phyloP scores from a whole-genome alignment of 2,329 filamentous ascomycete genomes.

The Monosporascus sp. region DNA sequence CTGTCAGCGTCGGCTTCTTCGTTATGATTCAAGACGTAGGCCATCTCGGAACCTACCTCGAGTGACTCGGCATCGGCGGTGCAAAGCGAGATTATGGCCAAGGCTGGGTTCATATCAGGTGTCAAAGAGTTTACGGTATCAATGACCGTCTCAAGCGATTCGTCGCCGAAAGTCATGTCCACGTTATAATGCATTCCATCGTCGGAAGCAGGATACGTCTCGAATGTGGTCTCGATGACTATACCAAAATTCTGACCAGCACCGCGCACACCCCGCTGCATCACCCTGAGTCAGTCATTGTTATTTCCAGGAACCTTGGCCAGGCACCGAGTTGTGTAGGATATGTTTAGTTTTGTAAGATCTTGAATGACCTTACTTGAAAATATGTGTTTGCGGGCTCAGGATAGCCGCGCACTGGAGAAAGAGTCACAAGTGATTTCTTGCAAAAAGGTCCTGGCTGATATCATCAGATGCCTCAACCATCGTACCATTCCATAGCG shows the following conservation, averaged over 20 bases:
- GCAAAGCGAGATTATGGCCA: neutral
- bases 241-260: constrained; percentile 12
- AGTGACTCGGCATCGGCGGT: too few relatives aligned
- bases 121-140: neutral
- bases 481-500: constrained; percentile 5
- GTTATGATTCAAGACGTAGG: too few relatives aligned
- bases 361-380: too few relatives aligned
- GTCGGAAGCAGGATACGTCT: neutral
- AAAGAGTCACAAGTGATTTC: too few relatives aligned
- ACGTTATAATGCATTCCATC: neutral
- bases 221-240: constrained; percentile 1
- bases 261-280: constrained; percentile 6
- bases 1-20: too few relatives aligned
- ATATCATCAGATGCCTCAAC: constrained; percentile 2
- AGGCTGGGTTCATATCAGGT: neutral
- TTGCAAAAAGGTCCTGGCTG: constrained; percentile 5
- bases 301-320: too few relatives aligned
- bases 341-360: too few relatives aligned
- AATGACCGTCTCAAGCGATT: neutral
- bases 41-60: too few relatives aligned
- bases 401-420: too few relatives aligned
- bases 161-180: neutral
- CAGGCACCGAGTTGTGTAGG: too few relatives aligned
- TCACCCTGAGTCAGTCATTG: too few relatives aligned
- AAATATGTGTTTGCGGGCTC: too few relatives aligned